Conservation (phyloP, 306 rosid genomes). For the Vigna hirtella region DNA sequence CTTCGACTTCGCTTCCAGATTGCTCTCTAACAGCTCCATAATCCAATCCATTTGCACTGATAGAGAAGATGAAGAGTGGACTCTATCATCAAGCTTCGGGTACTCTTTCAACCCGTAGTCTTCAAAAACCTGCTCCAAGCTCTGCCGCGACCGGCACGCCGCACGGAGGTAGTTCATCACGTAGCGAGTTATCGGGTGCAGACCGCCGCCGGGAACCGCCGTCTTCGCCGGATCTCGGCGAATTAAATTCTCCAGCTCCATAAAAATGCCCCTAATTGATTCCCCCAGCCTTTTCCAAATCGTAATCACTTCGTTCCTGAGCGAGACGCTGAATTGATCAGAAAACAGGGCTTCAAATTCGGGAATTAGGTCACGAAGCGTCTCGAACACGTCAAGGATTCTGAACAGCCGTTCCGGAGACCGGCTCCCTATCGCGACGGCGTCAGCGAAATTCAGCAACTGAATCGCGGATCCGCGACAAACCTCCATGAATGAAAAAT, state of each 20-base stretch:
- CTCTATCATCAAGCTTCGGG: conserved; percentile 64
- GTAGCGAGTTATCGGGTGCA: conserved; percentile 91
- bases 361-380: conserved; percentile 75
- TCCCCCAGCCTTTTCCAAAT: conserved; percentile 94
- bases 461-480: conserved; percentile 85
- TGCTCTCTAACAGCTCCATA: conserved; percentile 88
- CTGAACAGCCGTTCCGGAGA: conserved; percentile 84
- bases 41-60: conserved; percentile 92
- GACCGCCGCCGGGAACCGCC: conserved; percentile 89
- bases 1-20: conserved; percentile 90
- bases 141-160: conserved; percentile 75
- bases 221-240: conserved; percentile 83
- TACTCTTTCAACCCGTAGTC: conserved; percentile 60
- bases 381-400: conserved; percentile 83
- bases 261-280: conserved; percentile 82
- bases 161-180: conserved; percentile 97
- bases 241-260: conserved; percentile 94
- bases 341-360: conserved; percentile 76
- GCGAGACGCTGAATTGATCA: conserved; percentile 74
- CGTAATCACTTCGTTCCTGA: conserved; percentile 77
- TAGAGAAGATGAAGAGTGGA: conserved; percentile 50
- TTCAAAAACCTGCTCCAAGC: conserved; percentile 83
- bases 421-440: conserved; percentile 80
- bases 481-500: conserved; percentile 92
- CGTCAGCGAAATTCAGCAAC: conserved; percentile 84